Base-by-base conservation (phyloP, 495 filamentous ascomycete species). In the Rostrohypoxylon terebratum region DNA sequence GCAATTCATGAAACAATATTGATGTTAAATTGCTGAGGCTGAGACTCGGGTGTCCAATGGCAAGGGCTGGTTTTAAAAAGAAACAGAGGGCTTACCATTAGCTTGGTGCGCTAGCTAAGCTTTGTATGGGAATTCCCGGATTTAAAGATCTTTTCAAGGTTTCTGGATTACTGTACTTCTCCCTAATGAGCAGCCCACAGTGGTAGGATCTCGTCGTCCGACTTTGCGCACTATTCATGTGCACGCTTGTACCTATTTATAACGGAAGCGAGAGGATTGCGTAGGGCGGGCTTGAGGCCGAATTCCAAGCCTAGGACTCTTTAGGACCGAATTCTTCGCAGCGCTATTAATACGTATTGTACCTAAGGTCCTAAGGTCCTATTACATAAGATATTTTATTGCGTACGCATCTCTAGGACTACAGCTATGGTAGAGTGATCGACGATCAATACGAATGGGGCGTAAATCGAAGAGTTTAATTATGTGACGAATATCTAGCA, bases 1-100 rank as follows among this genome's bases (percentile, higher is more conserved):
- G 62, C 66, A 63, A 47, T 25, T 51, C 42, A 45, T 67, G 66
- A 70, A 70, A 74, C 71, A 59, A 66, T 62, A 69, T 73, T 51
- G 62, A 21, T 58, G 51, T 44, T 38, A 47, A 38, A 57, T 31
- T 16, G 23, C 62, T 70, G 71, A 69, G 71, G 71, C 71, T 74
- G 71, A 74, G 71, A 74, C 71, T 36, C 1, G 54, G 44, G 62
- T 54, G 53, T 48, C 62, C 57, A 70, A 74, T 74, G 2, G 61
- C 51, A 62, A 69, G 71, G 66, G 66, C 62, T 34, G 16, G 42
- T 60, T 70, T 66, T 47, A 55, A 66, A 67, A 66, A 69, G 71
- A 69, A 74, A 74, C 71, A 58, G 66, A 44, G 23, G 23, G 14
- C 51, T 21, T 48, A 34, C 23, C 62, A 10, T 51, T 66, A 58